Evolutionary conservation across 352 stramenopile species (phyloP).

Genomic region (Phytophthora uliginosa): DNA sequence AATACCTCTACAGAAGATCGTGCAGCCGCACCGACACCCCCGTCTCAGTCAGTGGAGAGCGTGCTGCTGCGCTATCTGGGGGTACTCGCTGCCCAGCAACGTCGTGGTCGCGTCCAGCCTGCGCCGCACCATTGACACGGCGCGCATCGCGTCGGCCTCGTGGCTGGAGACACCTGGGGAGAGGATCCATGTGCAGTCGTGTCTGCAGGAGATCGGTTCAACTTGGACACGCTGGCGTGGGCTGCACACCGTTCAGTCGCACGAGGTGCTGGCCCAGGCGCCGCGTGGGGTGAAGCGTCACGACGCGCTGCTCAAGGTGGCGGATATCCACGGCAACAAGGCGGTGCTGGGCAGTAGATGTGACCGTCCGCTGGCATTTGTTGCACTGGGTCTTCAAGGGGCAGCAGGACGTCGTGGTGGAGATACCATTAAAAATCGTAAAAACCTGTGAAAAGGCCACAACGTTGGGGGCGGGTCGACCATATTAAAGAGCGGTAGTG

Average conservation of each 20-base stretch:
- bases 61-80: constrained; percentile 61
- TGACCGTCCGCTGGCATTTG: too few relatives aligned
- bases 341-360: constrained; percentile 51
- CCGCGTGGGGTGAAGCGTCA: constrained; percentile 53
- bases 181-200: constrained; percentile 84
- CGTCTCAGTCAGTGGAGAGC: constrained; percentile 27
- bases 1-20: not conserved
- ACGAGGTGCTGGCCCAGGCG: constrained; percentile 33
- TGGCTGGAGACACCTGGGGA: constrained; percentile 64
- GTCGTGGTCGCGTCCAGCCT: constrained; percentile 83
- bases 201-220: constrained; percentile 87
- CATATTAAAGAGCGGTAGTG: too few relatives aligned
- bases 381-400: too few relatives aligned
- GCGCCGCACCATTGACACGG: constrained; percentile 81
- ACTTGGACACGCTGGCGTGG: constrained; percentile 85
- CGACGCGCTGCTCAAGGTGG: constrained; percentile 81
- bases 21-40: constrained; percentile 13
- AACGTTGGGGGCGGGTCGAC: too few relatives aligned
- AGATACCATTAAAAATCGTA: too few relatives aligned
- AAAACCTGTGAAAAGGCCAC: too few relatives aligned
- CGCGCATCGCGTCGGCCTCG: constrained; percentile 75
- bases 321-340: constrained; percentile 89
- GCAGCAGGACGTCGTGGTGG: too few relatives aligned
- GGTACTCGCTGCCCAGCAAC: constrained; percentile 54
- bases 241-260: constrained; percentile 48